Conservation (phyloP, 768 basidiomycete genomes). For the Paxillus ammoniavirescens region DNA sequence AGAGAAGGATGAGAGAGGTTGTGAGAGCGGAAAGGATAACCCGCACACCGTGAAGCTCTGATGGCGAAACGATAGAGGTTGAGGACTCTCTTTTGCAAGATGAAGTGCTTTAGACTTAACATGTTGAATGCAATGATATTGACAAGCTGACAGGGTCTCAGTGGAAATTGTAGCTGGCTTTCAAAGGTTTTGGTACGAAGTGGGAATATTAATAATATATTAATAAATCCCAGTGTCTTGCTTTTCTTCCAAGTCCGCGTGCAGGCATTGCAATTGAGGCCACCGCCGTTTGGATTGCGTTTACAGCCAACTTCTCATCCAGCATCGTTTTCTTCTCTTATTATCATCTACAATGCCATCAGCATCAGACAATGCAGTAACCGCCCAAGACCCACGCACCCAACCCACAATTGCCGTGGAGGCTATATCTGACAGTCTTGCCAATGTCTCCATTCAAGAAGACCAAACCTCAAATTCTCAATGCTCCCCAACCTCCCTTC, state of each 20-base stretch:
- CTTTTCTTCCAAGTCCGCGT: constrained; percentile 12
- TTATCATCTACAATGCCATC: constrained; percentile 33
- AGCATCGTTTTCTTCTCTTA: constrained; percentile 8
- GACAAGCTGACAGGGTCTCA: too few relatives aligned
- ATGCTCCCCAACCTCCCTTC: constrained; percentile 6
- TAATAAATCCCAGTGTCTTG: constrained; percentile 14
- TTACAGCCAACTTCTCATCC: not conserved
- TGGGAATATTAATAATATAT: not conserved
- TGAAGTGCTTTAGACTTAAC: constrained; percentile 70
- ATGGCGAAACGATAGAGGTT: constrained; percentile 65
- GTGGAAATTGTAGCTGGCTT: not conserved
- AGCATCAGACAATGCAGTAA: constrained; percentile 17
- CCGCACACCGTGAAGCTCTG: constrained; percentile 64
- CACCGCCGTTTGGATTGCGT: not conserved
- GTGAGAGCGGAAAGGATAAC: not conserved
- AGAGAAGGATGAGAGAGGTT: constrained; percentile 5
- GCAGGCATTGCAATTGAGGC: constrained; percentile 8
- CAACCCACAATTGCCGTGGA: constrained; percentile 23
- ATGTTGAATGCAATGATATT: not conserved
- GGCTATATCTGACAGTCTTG: constrained; percentile 30
- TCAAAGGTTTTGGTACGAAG: not conserved
- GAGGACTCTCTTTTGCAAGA: constrained; percentile 61
- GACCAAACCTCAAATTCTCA: constrained; percentile 10
- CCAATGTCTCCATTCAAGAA: constrained; percentile 31
- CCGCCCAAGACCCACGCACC: not conserved